phyloP scores from a whole-genome alignment of 495 filamentous ascomycete species.

The Penicillium cinerascens region DNA sequence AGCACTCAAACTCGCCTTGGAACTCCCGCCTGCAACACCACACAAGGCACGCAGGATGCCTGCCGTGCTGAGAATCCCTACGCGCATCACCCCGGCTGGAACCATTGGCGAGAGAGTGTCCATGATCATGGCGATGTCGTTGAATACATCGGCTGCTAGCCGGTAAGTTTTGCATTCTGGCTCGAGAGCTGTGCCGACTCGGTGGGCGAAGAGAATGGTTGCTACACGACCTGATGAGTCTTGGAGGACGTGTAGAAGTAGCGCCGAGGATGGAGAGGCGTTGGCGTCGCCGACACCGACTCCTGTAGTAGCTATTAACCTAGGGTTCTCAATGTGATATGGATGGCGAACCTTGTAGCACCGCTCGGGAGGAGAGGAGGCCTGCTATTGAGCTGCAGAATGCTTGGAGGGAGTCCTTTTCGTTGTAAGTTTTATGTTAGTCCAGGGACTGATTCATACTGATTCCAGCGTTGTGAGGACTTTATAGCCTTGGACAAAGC shows the following conservation, averaged over 20 bases:
- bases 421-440: not conserved
- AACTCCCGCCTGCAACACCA: conserved; percentile 83
- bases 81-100: conserved; percentile 58
- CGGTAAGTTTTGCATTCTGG: conserved; percentile 95
- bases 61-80: conserved; percentile 67
- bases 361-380: conserved; percentile 80
- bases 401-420: conserved; percentile 90
- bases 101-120: conserved; percentile 83
- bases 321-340: not conserved
- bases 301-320: conserved; percentile 39
- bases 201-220: conserved; percentile 87
- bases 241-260: conserved; percentile 82
- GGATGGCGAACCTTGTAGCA: conserved; percentile 65
- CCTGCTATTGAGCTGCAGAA: conserved; percentile 93
- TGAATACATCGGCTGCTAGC: conserved; percentile 86
- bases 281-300: conserved; percentile 86
- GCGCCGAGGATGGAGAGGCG: conserved; percentile 80
- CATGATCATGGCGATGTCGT: conserved; percentile 84
- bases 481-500: not conserved
- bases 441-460: not conserved
- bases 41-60: conserved; percentile 80
- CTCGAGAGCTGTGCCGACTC: conserved; percentile 80
- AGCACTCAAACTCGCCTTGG: conserved; percentile 85
- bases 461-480: not conserved
- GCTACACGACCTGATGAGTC: conserved; percentile 81